Base-by-base conservation (phyloP, 1,284 basidiomycete species). In the Cutaneotrichosporon cavernicola region DNA sequence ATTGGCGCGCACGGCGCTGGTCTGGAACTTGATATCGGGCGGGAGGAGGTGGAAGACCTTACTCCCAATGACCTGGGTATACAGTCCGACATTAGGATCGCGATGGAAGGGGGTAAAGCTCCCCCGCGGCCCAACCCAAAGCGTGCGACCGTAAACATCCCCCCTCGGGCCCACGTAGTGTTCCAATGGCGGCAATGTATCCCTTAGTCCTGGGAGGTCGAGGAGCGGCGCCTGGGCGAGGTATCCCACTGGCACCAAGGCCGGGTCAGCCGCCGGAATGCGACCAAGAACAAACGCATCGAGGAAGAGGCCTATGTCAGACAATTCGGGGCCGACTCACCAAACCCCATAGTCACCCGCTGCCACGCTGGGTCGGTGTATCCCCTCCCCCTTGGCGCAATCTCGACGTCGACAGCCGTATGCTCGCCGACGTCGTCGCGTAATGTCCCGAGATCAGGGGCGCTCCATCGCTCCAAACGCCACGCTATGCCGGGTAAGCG, bases 61-160 rank as follows among this genome's bases (percentile, higher is more conserved):
- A 2, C 32, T 49, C 14, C 78, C 78, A 2, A 72, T 53, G 52
- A 79, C 61, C 56, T 79, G 78, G 18, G 72, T 70, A 61, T 76
- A 79, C n/a, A 79, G 66, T 7, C 76, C 76, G 2, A 72, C 62
- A 53, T 79, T 78, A 4, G 76, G 77, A 63, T 79, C 77, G 56
- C 69, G 64, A 64, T 79, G 77, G 58, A 78, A 78, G 11, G 76
- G 77, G 14, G 77, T 79, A 50, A 74, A 79, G 49, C 69, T 73
- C 7, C 69, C 69, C 21, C 47, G 46, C 5, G 76, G 77, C 9
- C 78, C 78, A 40, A 79, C 71, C 76, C 76, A 78, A 31, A 79
- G 66, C 32, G 75, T 76, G 50, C 78, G 69, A 14, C 72, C 47
- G 61, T 75, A 78, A 10, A 76, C 34, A 38, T 72, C 72, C 7